Evolutionary conservation across 2,329 filamentous ascomycete species (phyloP).

Genomic region (Didymella glomerata): DNA sequence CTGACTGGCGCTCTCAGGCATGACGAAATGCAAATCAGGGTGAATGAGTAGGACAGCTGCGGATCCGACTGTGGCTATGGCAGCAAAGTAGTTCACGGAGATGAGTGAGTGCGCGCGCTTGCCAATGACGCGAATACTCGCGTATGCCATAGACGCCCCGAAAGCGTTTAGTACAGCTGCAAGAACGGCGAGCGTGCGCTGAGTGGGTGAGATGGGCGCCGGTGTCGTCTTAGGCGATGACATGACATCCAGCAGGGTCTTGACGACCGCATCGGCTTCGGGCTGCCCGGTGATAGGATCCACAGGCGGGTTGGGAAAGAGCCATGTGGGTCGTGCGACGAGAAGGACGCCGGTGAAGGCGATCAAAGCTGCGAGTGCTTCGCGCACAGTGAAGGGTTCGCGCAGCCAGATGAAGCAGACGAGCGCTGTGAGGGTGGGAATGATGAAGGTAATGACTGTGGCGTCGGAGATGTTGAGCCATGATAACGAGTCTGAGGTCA

Average conservation of each 20-base stretch:
- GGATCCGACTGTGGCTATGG: slow-evolving; percentile 72
- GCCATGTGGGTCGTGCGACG: slow-evolving; percentile 73
- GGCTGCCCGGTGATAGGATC: slow-evolving; percentile 46
- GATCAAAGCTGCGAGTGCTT: slow-evolving; percentile 76
- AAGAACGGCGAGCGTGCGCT: slow-evolving; percentile 73
- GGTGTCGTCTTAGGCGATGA: slow-evolving; percentile 14
- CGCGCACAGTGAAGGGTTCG: slow-evolving; percentile 78
- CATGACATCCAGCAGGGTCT: not conserved
- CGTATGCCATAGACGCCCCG: slow-evolving; percentile 75
- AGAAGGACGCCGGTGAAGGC: slow-evolving; percentile 80
- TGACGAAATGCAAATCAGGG: slow-evolving; percentile 63
- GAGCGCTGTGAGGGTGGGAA: slow-evolving; percentile 78
- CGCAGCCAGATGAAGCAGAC: slow-evolving; percentile 76
- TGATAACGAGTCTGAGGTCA: slow-evolving; percentile 63
- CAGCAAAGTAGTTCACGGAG: slow-evolving; percentile 81
- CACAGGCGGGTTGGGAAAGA: slow-evolving; percentile 53
- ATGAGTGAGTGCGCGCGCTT: slow-evolving; percentile 79
- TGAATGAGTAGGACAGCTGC: slow-evolving; percentile 63
- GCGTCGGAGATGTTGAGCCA: slow-evolving; percentile 85
- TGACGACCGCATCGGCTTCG: slow-evolving; percentile 24
- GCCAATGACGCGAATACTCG: slow-evolving; percentile 79
- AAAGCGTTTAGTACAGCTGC: slow-evolving; percentile 77
- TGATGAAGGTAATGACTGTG: slow-evolving; percentile 84
- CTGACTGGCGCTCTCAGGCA: slow-evolving; percentile 62
- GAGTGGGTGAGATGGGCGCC: slow-evolving; percentile 59